Evolutionary conservation across 805 yeast genomes (phyloP).

Genomic region (Candida qinlingensis): DNA sequence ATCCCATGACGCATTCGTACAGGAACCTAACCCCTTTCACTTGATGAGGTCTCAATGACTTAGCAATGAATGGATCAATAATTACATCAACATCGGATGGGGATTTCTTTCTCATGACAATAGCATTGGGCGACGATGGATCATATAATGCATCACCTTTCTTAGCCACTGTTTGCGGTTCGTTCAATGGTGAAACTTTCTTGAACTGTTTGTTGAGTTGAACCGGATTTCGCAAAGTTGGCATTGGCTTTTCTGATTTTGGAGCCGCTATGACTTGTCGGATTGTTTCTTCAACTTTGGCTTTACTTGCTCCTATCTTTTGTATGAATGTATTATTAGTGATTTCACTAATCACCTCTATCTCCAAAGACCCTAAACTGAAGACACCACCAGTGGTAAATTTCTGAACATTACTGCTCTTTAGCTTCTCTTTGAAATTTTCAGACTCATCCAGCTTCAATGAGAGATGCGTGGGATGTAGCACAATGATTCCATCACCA

Average conservation of each 20-base stretch:
- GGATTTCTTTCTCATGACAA: conserved; percentile 35
- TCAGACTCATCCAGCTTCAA: conserved; percentile 30
- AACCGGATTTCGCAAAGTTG: conserved; percentile 5
- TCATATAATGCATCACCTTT: conserved; percentile 35
- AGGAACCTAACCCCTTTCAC: conserved; percentile 76
- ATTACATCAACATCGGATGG: conserved; percentile 38
- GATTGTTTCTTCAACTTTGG: not conserved
- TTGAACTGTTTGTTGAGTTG: conserved; percentile 21
- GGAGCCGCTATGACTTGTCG: not conserved
- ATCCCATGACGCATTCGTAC: conserved; percentile 78
- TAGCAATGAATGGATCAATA: conserved; percentile 53
- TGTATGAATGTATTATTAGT: conserved; percentile 21
- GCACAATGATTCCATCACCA: conserved; percentile 68
- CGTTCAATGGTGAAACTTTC: conserved; percentile 20
- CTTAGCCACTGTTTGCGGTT: conserved; percentile 10
- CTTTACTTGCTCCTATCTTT: conserved; percentile 12
- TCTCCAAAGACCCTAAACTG: conserved; percentile 52
- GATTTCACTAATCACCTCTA: conserved; percentile 51
- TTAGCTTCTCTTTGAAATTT: conserved; percentile 25
- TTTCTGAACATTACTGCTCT: conserved; percentile 13
- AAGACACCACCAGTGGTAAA: conserved; percentile 36
- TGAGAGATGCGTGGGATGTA: conserved; percentile 23
- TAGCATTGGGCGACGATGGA: conserved; percentile 29
- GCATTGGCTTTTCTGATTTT: not conserved
- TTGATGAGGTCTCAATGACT: conserved; percentile 75